Conservation (phyloP, 148 eudicot genomes). For the Amaranthus cruentus region DNA sequence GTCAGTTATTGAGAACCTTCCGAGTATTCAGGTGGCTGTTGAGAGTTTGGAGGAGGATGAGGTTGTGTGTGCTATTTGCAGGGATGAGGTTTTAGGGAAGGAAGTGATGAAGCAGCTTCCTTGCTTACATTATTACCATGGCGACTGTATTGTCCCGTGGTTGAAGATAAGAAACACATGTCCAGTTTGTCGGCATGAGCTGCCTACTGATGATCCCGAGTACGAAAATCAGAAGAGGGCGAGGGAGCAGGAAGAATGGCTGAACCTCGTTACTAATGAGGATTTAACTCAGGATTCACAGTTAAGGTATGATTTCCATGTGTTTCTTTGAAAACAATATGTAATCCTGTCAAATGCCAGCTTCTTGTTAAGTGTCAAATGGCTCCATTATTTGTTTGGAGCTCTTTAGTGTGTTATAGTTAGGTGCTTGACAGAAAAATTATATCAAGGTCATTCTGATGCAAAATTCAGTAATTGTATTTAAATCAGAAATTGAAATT, state of each 20-base stretch:
- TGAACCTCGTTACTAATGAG: conserved; percentile 10
- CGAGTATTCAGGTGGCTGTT: conserved; percentile 31
- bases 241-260: conserved; percentile 21
- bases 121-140: conserved; percentile 76
- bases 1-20: conserved; percentile 62
- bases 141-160: conserved; percentile 87
- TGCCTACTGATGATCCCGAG: conserved; percentile 89
- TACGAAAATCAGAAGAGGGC: conserved; percentile 59
- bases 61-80: conserved; percentile 66
- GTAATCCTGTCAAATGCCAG: conserved; percentile 14
- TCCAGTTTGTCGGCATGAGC: conserved; percentile 90
- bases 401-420: conserved; percentile 6
- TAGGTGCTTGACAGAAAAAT: conserved; percentile 10
- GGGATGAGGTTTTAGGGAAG: conserved; percentile 53
- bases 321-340: conserved; percentile 36
- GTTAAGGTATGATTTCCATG: conserved; percentile 49
- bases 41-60: conserved; percentile 41
- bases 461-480: conserved; percentile 23
- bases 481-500: conserved; percentile 12
- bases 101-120: conserved; percentile 70
- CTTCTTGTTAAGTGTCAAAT: conserved; percentile 2
- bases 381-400: conserved; percentile 7
- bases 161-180: conserved; percentile 74
- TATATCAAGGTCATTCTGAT: conserved; percentile 18
- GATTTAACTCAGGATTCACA: conserved; percentile 32